Base-by-base conservation (phyloP, 441 rosid species). In the Bruguiera hainesii region DNA sequence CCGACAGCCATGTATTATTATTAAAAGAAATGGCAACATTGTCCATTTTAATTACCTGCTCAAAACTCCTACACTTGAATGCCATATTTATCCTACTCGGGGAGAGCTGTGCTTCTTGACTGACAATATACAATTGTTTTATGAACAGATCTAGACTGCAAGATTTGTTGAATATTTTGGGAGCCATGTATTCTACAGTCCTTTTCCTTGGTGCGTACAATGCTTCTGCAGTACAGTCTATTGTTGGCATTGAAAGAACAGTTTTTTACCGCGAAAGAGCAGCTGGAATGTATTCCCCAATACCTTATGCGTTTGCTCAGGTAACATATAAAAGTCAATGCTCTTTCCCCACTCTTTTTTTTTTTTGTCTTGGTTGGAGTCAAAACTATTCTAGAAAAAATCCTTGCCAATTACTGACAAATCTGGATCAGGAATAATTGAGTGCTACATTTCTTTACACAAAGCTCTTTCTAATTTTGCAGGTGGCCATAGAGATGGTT, bases 291-390 rank as follows among this genome's bases (percentile, higher is more conserved):
- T 93, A 89, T 74, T 93, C 96, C 0, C 80, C 93, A 31, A 69
- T 90, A 63, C 93, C 98, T 58, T 91, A 90, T 64, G 97, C 97
- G 64, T 80, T 91, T 53, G 72, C 90, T 66, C 97, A 86, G 89
- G 98, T 87, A 48, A 66, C 53, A 26, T 35, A 48, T 55, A n/a
- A 19, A 10, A 7, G 5, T 18, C 15, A 4, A 1, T 5, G 3
- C 2, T 2, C 7, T 18, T 37, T 2, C 6, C 33, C 33, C 16
- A 15, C 30, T 11, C 30, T 11, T 18, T 31, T 21, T 9, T 20
- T 30, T 33, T 33, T 7, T 7, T 26, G 26, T 26, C 60, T 31
- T 19, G 5, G 13, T 3, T 3, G 16, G 48, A 42, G 16, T 42
- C 48, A 42, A 39, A 39, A 11, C 5, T 42, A 42, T 42, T 42